These are phyloP conservation scores for Aspergillus sp. DNA, from an alignment of 2,329 filamentous ascomycete species.

Conservation along the genomic window DNA sequence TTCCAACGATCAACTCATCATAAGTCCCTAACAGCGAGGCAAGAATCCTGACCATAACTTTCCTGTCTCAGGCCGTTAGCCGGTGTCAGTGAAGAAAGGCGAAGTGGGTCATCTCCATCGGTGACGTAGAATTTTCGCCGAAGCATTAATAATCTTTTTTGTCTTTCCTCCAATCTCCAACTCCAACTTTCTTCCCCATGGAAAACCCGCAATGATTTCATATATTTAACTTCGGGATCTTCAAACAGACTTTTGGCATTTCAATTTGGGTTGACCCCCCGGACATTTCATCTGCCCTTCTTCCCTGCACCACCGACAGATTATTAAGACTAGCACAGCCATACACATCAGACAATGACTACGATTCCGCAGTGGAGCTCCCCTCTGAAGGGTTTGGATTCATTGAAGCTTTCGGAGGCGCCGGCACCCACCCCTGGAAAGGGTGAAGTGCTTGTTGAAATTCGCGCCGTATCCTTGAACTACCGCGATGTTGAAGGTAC, in stretches of 20 bases:
- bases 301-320: not conserved
- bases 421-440: conserved; percentile 50
- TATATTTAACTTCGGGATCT: not conserved
- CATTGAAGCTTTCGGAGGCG: conserved; percentile 47
- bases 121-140: not conserved
- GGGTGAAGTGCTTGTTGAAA: conserved; percentile 55
- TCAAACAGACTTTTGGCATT: not conserved
- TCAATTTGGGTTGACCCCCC: not conserved
- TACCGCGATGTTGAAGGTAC: conserved; percentile 51
- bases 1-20: too few relatives aligned
- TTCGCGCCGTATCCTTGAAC: conserved; percentile 54
- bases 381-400: conserved; percentile 56
- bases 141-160: not conserved
- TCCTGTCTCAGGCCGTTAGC: too few relatives aligned
- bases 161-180: not conserved
- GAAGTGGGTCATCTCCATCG: not conserved
- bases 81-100: not conserved
- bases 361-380: conserved; percentile 53
- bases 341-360: not conserved
- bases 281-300: not conserved
- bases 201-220: not conserved
- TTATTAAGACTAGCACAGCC: not conserved
- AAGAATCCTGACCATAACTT: too few relatives aligned
- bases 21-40: too few relatives aligned
- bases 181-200: not conserved